phyloP scores from a whole-genome alignment of 1,284 basidiomycete genomes.

The Microbotryum saponariae region DNA sequence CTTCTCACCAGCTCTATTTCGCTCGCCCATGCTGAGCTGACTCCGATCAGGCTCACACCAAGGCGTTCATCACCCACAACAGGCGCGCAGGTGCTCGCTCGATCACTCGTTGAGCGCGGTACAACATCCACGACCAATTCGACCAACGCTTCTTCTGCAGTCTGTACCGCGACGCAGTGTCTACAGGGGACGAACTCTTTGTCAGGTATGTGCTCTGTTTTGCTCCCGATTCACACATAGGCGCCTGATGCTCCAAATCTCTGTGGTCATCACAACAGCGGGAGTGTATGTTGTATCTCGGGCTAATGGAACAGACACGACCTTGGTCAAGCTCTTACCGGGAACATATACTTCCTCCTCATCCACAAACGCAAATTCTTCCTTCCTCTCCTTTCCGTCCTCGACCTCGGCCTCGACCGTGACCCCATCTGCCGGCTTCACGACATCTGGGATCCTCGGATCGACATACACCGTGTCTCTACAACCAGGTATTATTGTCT shows the following conservation, averaged over 20 bases:
- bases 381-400: conserved; percentile 18
- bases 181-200: conserved; percentile 20
- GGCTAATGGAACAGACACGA: conserved; percentile 7
- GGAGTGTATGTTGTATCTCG: conserved; percentile 9
- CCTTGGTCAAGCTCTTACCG: conserved; percentile 26
- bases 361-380: conserved; percentile 7
- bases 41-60: no score
- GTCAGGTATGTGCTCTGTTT: conserved; percentile 10
- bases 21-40: no score
- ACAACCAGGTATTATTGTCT: conserved; percentile 19
- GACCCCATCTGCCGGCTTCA: conserved; percentile 16
- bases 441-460: conserved; percentile 17
- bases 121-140: background rate
- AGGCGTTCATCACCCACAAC: no score
- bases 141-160: conserved; percentile 6
- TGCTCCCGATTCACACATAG: background rate
- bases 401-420: conserved; percentile 12
- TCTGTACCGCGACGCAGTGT: conserved; percentile 26
- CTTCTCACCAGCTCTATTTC: no score
- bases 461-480: conserved; percentile 19
- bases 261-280: conserved; percentile 4
- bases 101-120: no score
- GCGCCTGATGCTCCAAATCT: background rate
- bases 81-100: no score
- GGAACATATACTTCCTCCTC: conserved; percentile 30